Conservation (phyloP, 192 early-diverging fungal genomes). For the Obelidium mucronatum region DNA sequence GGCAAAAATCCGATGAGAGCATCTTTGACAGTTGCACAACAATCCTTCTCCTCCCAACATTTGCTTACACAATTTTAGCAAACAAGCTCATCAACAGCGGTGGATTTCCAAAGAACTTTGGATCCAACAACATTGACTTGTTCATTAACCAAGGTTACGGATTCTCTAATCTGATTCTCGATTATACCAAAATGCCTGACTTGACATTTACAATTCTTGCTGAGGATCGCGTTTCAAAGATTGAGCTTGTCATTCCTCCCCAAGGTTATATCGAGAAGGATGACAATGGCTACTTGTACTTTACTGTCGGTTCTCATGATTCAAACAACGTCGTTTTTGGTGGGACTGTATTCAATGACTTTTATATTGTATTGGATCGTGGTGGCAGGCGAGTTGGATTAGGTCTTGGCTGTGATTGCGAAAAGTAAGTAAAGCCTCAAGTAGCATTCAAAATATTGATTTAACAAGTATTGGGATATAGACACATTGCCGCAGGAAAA, state of each 20-base stretch:
- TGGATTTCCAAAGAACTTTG: not conserved
- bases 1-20: conserved; percentile 20
- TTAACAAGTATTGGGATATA: too few species aligned
- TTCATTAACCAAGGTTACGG: conserved; percentile 20
- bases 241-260: conserved; percentile 10
- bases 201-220: conserved; percentile 1
- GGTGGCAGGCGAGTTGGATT: conserved; percentile 19
- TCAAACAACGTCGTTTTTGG: conserved; percentile 24
- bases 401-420: conserved; percentile 36
- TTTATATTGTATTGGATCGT: conserved; percentile 38
- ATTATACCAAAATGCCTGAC: conserved; percentile 9
- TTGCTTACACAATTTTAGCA: not conserved
- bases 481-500: too few species aligned
- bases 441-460: too few species aligned
- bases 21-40: conserved; percentile 39
- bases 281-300: not conserved
- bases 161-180: not conserved
- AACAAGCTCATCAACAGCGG: not conserved
- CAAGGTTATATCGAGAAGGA: conserved; percentile 21
- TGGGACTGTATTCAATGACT: conserved; percentile 27
- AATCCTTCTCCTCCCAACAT: not conserved
- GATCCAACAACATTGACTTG: not conserved
- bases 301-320: conserved; percentile 10
- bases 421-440: too few species aligned
- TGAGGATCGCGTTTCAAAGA: not conserved